phyloP scores from a whole-genome alignment of 768 basidiomycete genomes.

The Boletus vinaceobasis region DNA sequence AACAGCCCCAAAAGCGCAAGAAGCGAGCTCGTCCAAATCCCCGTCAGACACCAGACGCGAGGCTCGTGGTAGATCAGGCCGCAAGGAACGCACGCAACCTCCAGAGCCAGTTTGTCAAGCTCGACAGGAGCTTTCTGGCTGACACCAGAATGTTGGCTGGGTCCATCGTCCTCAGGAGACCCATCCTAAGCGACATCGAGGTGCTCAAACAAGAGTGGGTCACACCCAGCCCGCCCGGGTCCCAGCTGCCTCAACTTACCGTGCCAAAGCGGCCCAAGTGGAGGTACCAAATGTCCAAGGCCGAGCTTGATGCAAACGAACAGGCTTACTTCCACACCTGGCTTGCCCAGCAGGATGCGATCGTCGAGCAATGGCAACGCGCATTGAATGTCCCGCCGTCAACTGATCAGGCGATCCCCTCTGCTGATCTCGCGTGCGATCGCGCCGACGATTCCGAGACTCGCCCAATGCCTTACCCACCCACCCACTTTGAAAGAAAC shows the following conservation, averaged over 20 bases:
- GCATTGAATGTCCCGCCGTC: conserved; percentile 6
- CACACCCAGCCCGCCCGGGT: not conserved
- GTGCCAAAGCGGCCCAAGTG: conserved; percentile 78
- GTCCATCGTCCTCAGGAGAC: conserved; percentile 50
- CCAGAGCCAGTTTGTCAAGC: conserved; percentile 67
- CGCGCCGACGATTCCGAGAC: conserved; percentile 14
- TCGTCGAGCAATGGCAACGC: conserved; percentile 51
- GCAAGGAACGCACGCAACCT: conserved; percentile 48
- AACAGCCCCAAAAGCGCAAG: conserved; percentile 9
- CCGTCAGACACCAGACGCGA: conserved; percentile 1
- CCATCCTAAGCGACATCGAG: conserved; percentile 43
- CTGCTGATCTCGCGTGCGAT: not conserved
- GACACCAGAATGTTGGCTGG: conserved; percentile 56
- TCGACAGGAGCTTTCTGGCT: conserved; percentile 59
- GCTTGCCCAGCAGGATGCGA: conserved; percentile 61
- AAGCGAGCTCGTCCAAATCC: not conserved
- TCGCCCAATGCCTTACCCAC: conserved; percentile 53
- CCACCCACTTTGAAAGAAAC: conserved; percentile 85
- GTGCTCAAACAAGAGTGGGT: conserved; percentile 30
- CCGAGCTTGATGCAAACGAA: conserved; percentile 87
- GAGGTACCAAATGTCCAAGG: conserved; percentile 82
- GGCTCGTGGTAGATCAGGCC: conserved; percentile 26
- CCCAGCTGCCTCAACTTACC: conserved; percentile 5
- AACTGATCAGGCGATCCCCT: conserved; percentile 3
- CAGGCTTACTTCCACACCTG: conserved; percentile 80